phyloP scores from a whole-genome alignment of 2,329 filamentous ascomycete species.

The Harringtonia lauricola region DNA sequence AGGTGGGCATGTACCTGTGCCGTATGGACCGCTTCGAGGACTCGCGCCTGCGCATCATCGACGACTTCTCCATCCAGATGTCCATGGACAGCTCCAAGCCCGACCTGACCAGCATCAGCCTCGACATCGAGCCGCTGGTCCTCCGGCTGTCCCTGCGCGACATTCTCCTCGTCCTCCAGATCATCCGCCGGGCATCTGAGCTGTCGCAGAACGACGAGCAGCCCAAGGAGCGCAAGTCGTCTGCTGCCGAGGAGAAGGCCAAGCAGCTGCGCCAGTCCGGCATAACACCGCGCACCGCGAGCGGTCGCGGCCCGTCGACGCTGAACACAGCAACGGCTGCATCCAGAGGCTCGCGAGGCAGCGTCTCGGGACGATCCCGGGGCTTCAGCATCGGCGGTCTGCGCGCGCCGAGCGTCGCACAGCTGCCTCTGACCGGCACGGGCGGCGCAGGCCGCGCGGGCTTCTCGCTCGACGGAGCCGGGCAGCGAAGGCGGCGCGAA shows the following conservation, averaged over 20 bases:
- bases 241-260: conserved; percentile 41
- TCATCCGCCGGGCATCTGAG: conserved; percentile 81
- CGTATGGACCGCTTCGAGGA: conserved; percentile 97
- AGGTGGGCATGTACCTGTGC: conserved; percentile 96
- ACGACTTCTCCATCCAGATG: conserved; percentile 88
- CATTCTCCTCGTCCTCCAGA: conserved; percentile 87
- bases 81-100: conserved; percentile 63
- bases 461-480: too few relatives aligned
- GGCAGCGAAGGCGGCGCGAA: too few relatives aligned
- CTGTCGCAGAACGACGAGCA: conserved; percentile 57
- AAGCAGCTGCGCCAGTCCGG: conserved; percentile 39
- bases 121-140: conserved; percentile 85
- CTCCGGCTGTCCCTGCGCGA: conserved; percentile 84
- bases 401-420: not conserved
- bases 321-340: conserved; percentile 24
- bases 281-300: conserved; percentile 44
- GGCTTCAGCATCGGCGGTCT: not conserved
- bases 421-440: not conserved
- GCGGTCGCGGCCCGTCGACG: conserved; percentile 43
- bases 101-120: conserved; percentile 65
- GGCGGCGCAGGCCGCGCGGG: too few relatives aligned
- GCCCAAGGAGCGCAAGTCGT: conserved; percentile 28
- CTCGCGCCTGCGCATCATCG: conserved; percentile 79
- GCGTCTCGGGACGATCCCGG: not conserved
- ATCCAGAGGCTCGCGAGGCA: not conserved